A percentile compares a stretch with the other conserved stretches of the same genome.
These are phyloP conservation scores for Exophiala sp. DNA, from an alignment of 2,329 filamentous ascomycete species.

Conservation along the genomic window DNA sequence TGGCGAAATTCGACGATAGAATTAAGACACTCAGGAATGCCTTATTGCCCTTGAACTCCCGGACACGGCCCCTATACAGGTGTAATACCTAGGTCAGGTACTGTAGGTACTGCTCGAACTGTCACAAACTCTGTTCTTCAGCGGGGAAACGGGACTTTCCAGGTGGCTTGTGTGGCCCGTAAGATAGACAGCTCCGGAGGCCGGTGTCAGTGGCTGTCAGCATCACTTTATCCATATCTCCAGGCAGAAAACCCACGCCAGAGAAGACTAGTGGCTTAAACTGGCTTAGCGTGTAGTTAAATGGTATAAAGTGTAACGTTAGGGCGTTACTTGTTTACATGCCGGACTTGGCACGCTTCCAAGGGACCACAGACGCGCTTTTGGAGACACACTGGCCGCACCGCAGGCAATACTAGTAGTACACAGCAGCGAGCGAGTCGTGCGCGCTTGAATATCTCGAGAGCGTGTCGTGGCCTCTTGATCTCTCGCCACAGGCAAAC, in stretches of 20 bases:
- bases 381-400: background rate
- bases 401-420: background rate
- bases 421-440: background rate
- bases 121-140: background rate
- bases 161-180: background rate
- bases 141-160: slow-evolving; percentile 1
- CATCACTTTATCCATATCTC: too few species aligned
- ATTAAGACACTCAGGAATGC: background rate
- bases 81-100: too few species aligned
- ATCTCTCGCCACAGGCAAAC: background rate
- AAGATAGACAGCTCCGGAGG: background rate
- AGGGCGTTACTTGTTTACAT: background rate
- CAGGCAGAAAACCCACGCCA: background rate
- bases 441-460: background rate
- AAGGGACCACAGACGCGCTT: background rate
- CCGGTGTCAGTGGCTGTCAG: background rate
- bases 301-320: background rate
- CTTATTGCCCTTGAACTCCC: background rate
- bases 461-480: slow-evolving; percentile 1
- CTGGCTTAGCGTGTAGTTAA: background rate
- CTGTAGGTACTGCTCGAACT: background rate
- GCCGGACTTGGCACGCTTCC: background rate
- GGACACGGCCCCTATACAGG: background rate
- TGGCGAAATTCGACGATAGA: background rate
- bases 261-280: background rate